Evolutionary conservation across 495 filamentous ascomycete genomes (phyloP).

Genomic region (Penicillium coffeae): DNA sequence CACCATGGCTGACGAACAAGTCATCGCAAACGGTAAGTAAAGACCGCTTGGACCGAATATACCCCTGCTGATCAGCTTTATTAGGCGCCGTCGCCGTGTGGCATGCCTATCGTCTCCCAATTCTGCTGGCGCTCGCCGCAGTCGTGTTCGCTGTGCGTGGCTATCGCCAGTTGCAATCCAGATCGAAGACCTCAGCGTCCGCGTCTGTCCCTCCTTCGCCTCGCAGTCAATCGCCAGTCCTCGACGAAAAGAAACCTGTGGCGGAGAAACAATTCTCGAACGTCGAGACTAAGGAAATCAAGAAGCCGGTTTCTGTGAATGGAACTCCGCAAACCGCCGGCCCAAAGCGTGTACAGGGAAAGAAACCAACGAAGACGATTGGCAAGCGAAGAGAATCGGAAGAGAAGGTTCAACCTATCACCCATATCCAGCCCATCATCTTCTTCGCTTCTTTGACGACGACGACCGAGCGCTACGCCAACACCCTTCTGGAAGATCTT

Average conservation of each 20-base stretch:
- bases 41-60: neutral
- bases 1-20: neutral
- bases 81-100: constrained; percentile 36
- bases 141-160: constrained; percentile 23
- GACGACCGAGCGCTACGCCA: constrained; percentile 67
- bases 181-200: constrained; percentile 25
- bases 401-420: constrained; percentile 15
- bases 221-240: constrained; percentile 27
- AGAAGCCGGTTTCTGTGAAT: constrained; percentile 9
- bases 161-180: constrained; percentile 21
- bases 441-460: constrained; percentile 87
- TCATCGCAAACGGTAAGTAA: neutral
- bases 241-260: constrained; percentile 7
- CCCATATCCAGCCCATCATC: constrained; percentile 66
- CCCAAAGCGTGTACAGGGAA: constrained; percentile 40
- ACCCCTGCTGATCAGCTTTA: neutral
- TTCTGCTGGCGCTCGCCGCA: constrained; percentile 28
- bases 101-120: constrained; percentile 38
- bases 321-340: constrained; percentile 20
- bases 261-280: constrained; percentile 4
- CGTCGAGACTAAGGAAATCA: constrained; percentile 5
- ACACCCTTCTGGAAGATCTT: constrained; percentile 52
- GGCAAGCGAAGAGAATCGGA: constrained; percentile 16
- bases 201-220: constrained; percentile 36
- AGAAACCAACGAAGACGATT: constrained; percentile 29